Percentiles rank a stretch among this genome's conserved stretches.
These are phyloP conservation scores for Chiua virens DNA, from an alignment of 768 basidiomycete genomes.

Conservation along the genomic window DNA sequence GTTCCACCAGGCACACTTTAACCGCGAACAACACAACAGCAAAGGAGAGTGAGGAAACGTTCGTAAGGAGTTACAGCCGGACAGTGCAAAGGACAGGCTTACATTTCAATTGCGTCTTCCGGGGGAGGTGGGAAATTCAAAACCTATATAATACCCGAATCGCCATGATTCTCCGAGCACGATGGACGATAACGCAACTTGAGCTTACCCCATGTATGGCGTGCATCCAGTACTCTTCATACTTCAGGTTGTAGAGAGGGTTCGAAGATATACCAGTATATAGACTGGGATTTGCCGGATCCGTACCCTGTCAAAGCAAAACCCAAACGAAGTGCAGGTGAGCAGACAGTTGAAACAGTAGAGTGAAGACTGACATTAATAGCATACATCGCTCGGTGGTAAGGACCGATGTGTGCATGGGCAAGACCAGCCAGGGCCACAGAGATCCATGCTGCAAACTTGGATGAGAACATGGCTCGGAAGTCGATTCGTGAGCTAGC, in stretches of 20 bases:
- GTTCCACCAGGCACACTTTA: neutral
- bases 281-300: neutral
- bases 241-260: neutral
- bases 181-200: neutral
- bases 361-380: slow-evolving; percentile 2
- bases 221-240: slow-evolving; percentile 10
- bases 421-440: slow-evolving; percentile 12
- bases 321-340: neutral
- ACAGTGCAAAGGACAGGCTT: neutral
- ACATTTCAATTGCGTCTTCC: slow-evolving; percentile 7
- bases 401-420: slow-evolving; percentile 2
- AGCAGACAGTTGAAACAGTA: neutral
- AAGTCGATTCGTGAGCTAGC: slow-evolving; percentile 6
- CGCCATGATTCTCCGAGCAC: neutral
- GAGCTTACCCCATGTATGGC: neutral
- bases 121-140: neutral
- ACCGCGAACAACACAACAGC: neutral
- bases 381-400: neutral
- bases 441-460: slow-evolving; percentile 1
- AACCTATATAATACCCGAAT: slow-evolving; percentile 1
- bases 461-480: slow-evolving; percentile 1
- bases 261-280: too few relatives aligned
- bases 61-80: neutral
- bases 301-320: slow-evolving; percentile 4
- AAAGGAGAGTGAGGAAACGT: neutral